Evolutionary conservation across 2,329 filamentous ascomycete genomes (phyloP).

Genomic region (Sporothrix globosa): DNA sequence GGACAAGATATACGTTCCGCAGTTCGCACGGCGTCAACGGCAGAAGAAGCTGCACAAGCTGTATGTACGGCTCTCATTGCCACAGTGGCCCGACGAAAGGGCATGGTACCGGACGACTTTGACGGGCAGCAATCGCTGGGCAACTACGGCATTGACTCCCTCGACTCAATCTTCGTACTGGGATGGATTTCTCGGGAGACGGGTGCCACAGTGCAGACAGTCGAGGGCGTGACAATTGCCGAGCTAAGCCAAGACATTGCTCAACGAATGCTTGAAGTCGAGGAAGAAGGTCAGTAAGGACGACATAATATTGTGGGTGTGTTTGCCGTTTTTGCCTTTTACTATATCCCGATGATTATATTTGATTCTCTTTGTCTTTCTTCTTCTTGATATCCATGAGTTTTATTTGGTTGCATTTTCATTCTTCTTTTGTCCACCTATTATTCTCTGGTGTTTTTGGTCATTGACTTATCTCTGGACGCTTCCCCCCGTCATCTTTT

Average conservation of each 20-base stretch:
- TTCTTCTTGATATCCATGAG: neutral
- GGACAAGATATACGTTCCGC: constrained; percentile 24
- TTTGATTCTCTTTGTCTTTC: neutral
- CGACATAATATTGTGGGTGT: neutral
- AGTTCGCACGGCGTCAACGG: constrained; percentile 15
- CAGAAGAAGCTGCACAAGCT: constrained; percentile 24
- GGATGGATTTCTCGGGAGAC: constrained; percentile 37
- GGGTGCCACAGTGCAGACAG: constrained; percentile 36
- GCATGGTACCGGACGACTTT: constrained; percentile 36
- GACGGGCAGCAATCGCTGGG: constrained; percentile 32
- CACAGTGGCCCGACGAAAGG: constrained; percentile 35
- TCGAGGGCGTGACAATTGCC: constrained; percentile 36
- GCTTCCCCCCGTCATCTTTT: too few species aligned
- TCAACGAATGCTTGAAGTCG: neutral
- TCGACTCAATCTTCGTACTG: constrained; percentile 37
- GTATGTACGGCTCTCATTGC: constrained; percentile 33
- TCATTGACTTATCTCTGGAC: neutral
- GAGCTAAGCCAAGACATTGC: constrained; percentile 34
- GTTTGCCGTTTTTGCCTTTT: neutral
- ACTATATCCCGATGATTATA: too few species aligned
- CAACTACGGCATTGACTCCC: constrained; percentile 39
- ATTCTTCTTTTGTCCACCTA: neutral
- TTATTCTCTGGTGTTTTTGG: neutral
- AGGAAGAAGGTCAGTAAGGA: neutral
- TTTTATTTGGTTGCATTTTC: neutral